Conservation (phyloP, 768 basidiomycete genomes). For the Galerina sulciceps region DNA sequence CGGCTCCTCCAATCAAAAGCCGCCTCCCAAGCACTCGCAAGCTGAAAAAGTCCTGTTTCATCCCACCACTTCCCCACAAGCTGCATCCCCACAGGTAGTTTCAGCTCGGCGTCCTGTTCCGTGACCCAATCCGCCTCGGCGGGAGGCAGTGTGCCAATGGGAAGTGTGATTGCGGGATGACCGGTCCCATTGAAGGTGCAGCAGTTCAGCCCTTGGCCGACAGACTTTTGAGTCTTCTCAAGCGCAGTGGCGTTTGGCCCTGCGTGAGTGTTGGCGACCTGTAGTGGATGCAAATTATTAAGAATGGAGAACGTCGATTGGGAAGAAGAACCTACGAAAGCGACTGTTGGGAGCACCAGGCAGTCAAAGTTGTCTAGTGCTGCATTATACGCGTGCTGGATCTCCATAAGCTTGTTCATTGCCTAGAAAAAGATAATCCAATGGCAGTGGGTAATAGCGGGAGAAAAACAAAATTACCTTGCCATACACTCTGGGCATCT, state of each 20-base stretch:
- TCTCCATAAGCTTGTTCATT: slow-evolving; percentile 25
- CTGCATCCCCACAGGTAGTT: slow-evolving; percentile 48
- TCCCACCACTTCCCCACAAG: slow-evolving; percentile 45
- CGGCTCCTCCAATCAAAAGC: slow-evolving; percentile 24
- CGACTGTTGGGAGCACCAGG: slow-evolving; percentile 24
- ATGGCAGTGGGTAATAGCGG: too few species aligned
- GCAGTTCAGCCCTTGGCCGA: slow-evolving; percentile 32
- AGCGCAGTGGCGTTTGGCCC: slow-evolving; percentile 24
- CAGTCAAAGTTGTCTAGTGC: slow-evolving; percentile 20
- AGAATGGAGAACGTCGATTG: neutral
- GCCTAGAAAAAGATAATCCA: slow-evolving; percentile 7
- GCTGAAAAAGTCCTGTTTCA: slow-evolving; percentile 34
- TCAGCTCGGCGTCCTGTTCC: slow-evolving; percentile 30
- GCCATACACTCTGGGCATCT: slow-evolving; percentile 19
- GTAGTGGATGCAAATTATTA: neutral
- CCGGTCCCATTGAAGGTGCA: slow-evolving; percentile 38
- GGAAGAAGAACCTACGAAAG: slow-evolving; percentile 15
- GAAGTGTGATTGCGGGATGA: slow-evolving; percentile 46
- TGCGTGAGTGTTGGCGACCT: slow-evolving; percentile 26
- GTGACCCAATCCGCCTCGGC: slow-evolving; percentile 29
- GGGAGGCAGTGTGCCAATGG: slow-evolving; percentile 42
- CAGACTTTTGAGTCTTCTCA: slow-evolving; percentile 29
- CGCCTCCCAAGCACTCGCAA: slow-evolving; percentile 31
- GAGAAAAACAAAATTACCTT: slow-evolving; percentile 8
- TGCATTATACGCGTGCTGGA: slow-evolving; percentile 19